Evolutionary conservation across 2,329 filamentous ascomycete genomes (phyloP).

Genomic region (Hymenoscyphus infarciens): DNA sequence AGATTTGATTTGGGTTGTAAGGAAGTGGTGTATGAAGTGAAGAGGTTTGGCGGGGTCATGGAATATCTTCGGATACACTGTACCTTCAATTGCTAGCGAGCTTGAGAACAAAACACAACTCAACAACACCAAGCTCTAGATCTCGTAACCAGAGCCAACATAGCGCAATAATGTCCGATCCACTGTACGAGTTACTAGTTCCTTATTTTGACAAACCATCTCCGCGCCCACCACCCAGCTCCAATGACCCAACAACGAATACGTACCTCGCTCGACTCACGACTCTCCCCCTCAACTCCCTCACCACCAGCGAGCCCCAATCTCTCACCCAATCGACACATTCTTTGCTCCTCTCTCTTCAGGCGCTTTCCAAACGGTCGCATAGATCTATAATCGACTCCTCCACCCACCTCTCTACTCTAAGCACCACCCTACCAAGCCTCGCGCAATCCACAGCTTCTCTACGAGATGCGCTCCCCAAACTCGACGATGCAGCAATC

Average conservation of each 20-base stretch:
- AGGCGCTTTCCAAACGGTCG: conserved; percentile 84
- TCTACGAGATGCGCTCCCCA: conserved; percentile 69
- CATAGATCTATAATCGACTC: conserved; percentile 82
- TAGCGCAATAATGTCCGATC: conserved; percentile 56
- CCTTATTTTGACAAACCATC: conserved; percentile 54
- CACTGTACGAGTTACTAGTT: conserved; percentile 69
- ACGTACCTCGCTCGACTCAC: conserved; percentile 76
- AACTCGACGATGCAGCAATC: conserved; percentile 73
- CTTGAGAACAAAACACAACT: conserved; percentile 13
- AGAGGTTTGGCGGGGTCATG: conserved; percentile 1
- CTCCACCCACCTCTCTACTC: conserved; percentile 69
- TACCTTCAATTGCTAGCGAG: conserved; percentile 10
- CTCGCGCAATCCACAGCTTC: conserved; percentile 63
- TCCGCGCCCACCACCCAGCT: conserved; percentile 38
- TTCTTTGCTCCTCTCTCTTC: conserved; percentile 75
- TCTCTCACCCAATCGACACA: conserved; percentile 78
- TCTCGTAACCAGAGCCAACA: background rate
- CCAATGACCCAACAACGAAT: conserved; percentile 51
- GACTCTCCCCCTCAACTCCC: conserved; percentile 68
- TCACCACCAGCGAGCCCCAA: conserved; percentile 73
- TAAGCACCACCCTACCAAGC: conserved; percentile 67
- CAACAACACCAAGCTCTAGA: conserved; percentile 8
- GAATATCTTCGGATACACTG: background rate
- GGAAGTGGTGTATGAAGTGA: background rate
- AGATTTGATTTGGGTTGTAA: background rate